A percentile compares a stretch with the other conserved stretches of the same genome.
Conservation (phyloP, 2,329 filamentous ascomycete species). For the Colletotrichum falcatum region DNA sequence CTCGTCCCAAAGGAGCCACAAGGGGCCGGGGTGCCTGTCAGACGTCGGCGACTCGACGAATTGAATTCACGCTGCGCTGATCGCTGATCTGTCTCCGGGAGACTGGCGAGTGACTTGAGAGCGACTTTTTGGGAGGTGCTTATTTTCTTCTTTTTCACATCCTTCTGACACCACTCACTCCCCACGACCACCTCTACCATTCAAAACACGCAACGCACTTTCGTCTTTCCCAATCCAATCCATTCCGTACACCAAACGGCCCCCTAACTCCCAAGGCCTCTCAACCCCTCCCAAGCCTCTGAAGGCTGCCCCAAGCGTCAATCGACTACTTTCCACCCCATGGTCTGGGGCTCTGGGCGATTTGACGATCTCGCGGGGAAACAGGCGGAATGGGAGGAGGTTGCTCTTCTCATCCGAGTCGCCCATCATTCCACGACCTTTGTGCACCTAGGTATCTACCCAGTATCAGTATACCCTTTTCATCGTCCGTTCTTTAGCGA, state of each 20-base stretch:
- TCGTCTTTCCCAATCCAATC: neutral
- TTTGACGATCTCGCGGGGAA: constrained; percentile 23
- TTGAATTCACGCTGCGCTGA: constrained; percentile 35
- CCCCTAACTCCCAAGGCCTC: neutral
- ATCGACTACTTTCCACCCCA: constrained; percentile 1
- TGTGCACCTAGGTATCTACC: no score
- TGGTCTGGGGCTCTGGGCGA: neutral
- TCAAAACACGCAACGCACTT: neutral
- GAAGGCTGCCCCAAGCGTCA: neutral
- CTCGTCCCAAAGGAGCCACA: neutral
- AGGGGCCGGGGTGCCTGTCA: constrained; percentile 23
- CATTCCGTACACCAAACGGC: constrained; percentile 12
- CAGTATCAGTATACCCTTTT: neutral
- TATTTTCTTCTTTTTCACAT: neutral
- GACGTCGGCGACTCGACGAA: constrained; percentile 21
- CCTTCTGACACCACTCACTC: neutral
- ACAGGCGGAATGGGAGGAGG: neutral
- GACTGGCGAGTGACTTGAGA: constrained; percentile 17
- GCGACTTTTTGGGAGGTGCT: neutral
- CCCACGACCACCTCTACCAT: neutral
- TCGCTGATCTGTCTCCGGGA: constrained; percentile 31
- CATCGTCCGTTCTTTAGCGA: constrained; percentile 3
- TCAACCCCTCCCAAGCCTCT: neutral
- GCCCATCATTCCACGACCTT: constrained; percentile 11
- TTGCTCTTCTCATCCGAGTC: constrained; percentile 5